These are phyloP conservation scores for Neurospora sp. DNA, from an alignment of 495 filamentous ascomycete genomes.

Conservation along the genomic window DNA sequence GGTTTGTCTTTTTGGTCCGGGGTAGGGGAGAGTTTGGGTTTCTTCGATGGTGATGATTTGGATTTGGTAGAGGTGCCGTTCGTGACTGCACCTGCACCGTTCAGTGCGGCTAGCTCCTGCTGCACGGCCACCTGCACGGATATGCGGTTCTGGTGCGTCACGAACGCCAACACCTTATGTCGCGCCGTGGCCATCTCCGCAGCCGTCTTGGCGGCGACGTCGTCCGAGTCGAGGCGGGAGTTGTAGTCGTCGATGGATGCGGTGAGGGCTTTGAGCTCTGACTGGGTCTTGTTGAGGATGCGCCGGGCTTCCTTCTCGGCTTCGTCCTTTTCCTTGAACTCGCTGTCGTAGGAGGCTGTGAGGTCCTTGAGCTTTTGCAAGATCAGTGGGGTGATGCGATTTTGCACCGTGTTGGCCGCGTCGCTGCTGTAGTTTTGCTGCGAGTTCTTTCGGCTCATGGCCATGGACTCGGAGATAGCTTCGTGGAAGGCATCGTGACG, in stretches of 20 bases:
- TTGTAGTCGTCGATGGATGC: constrained; percentile 40
- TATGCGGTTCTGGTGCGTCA: constrained; percentile 33
- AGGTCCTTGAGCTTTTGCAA: constrained; percentile 48
- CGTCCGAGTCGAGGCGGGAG: constrained; percentile 31
- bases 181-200: constrained; percentile 24
- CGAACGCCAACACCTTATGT: constrained; percentile 27
- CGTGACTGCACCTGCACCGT: constrained; percentile 3
- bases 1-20: not conserved
- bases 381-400: constrained; percentile 45
- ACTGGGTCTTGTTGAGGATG: constrained; percentile 42
- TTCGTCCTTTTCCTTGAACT: constrained; percentile 49
- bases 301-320: constrained; percentile 48
- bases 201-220: constrained; percentile 29
- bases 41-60: not conserved
- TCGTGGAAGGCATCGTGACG: constrained; percentile 33
- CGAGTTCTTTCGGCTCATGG: constrained; percentile 3
- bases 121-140: constrained; percentile 27
- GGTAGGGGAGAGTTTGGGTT: not conserved
- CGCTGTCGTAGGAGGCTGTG: constrained; percentile 47
- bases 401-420: constrained; percentile 49
- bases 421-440: constrained; percentile 35
- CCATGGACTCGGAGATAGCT: constrained; percentile 22
- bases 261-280: constrained; percentile 42
- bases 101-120: constrained; percentile 16
- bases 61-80: constrained; percentile 15